A percentile compares a stretch with the other conserved stretches of the same genome.
Evolutionary conservation across 176 grass and related monocot species (phyloP).

Genomic region (Triticum aestivum): IWGSC_CS_RefSeq_v2.1 NC_057803.1:714735470-714735969

Average conservation of each 20-base stretch:
- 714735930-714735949: not conserved
- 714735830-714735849: not conserved
- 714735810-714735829: constrained; percentile 1
- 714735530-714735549: not conserved
- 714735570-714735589: not conserved
- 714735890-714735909: not conserved
- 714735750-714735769: not conserved
- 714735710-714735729: not conserved
- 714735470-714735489: not conserved
- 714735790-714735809: not conserved
- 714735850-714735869: not conserved
- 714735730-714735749: not conserved
- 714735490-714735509: not conserved
- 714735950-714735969: not conserved
- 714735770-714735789: not conserved
- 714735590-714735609: not conserved
- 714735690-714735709: not conserved
- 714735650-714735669: not conserved
- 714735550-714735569: not conserved
- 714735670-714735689: constrained; percentile 22
- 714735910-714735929: not conserved
- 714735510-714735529: not conserved
- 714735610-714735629: not conserved
- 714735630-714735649: not conserved
- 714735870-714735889: not conserved